These are phyloP conservation scores for Caryopteris hybrid DNA, from an alignment of 305 asterid genomes.

Conservation along the genomic window DNA sequence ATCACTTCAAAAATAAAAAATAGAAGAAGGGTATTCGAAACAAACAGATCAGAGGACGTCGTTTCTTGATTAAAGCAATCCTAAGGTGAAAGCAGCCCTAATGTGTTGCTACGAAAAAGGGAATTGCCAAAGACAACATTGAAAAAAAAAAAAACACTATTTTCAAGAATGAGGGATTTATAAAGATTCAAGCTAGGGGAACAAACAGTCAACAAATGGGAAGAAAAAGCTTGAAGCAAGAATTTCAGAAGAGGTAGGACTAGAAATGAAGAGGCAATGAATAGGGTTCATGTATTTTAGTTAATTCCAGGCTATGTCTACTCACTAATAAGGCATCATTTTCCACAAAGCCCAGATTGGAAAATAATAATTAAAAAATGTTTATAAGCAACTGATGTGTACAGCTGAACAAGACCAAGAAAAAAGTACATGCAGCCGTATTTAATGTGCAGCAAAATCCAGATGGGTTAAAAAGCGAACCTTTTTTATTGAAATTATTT, in stretches of 20 bases:
- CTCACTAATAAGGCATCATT: background rate
- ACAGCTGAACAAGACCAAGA: conserved; percentile 35
- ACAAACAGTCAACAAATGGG: conserved; percentile 18
- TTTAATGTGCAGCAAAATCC: conserved; percentile 40
- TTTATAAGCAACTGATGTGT: conserved; percentile 17
- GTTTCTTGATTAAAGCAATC: background rate
- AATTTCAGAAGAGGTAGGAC: conserved; percentile 16
- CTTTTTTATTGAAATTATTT: conserved; percentile 26
- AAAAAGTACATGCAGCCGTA: conserved; percentile 34
- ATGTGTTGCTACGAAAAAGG: conserved; percentile 14
- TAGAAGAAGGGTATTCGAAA: background rate
- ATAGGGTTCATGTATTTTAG: conserved; percentile 14
- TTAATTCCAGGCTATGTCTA: background rate
- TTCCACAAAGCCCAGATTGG: conserved; percentile 21
- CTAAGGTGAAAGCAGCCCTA: background rate
- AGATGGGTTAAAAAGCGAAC: conserved; percentile 30
- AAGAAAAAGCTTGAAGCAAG: conserved; percentile 8
- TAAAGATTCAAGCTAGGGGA: conserved; percentile 21
- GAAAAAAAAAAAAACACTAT: background rate
- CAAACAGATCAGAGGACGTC: conserved; percentile 24
- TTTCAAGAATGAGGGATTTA: conserved; percentile 7
- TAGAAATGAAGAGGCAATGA: conserved; percentile 15
- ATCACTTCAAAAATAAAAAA: background rate
- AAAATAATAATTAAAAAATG: conserved; percentile 13
- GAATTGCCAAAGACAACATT: background rate